Conservation (phyloP, 179 eudicot species). For the Carnegiea gigantea region DNA sequence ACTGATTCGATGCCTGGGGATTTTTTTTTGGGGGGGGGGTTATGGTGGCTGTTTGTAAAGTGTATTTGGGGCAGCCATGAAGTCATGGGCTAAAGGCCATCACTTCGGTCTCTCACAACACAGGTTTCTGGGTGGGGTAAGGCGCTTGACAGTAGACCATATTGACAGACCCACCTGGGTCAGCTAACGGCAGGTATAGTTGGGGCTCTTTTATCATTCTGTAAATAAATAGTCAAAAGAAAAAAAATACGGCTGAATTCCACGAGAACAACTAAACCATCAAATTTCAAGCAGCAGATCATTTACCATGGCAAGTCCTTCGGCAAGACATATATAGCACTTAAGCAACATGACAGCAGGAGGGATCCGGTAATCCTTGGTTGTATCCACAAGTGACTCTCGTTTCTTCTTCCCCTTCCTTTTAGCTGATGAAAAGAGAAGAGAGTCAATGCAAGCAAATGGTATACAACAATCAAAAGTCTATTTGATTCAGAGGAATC, state of each 20-base stretch:
- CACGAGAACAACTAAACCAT: not conserved
- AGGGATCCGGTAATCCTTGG: constrained; percentile 68
- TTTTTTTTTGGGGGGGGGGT: no score
- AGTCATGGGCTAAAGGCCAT: not conserved
- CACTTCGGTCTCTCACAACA: not conserved
- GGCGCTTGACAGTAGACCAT: no score
- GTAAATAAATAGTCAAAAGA: not conserved
- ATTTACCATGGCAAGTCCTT: constrained; percentile 86
- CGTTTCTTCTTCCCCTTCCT: constrained; percentile 87
- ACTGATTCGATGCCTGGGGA: not conserved
- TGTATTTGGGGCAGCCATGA: not conserved
- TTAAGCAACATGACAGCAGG: constrained; percentile 75
- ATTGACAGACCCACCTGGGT: no score
- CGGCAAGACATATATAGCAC: constrained; percentile 83
- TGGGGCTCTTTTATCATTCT: no score
- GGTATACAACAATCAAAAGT: not conserved
- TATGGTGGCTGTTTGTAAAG: not conserved
- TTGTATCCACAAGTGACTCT: constrained; percentile 60
- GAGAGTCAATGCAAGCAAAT: constrained; percentile 13
- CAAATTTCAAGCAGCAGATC: not conserved
- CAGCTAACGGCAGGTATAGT: no score
- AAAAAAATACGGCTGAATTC: not conserved
- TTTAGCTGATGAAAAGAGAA: constrained; percentile 47
- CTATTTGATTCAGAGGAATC: constrained; percentile 9
- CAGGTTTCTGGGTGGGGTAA: no score